Base-by-base conservation (phyloP, 2,329 filamentous ascomycete genomes). In the Fusarium ramigenum region DNA sequence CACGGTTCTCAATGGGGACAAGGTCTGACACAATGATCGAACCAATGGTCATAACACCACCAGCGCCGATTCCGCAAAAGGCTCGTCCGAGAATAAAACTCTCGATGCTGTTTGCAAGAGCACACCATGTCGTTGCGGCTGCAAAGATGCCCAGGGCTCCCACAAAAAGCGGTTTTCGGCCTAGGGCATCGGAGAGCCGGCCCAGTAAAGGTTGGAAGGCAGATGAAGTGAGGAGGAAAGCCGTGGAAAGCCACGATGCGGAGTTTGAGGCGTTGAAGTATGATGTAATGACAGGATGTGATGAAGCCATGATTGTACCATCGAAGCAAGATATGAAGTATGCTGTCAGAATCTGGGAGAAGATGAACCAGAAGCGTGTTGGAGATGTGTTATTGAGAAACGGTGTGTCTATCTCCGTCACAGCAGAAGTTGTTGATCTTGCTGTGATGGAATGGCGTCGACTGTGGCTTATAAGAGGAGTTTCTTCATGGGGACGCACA, bases 211-310 rank as follows among this genome's bases (percentile, higher is more conserved):
- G 93, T 81, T 95, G 92, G 64, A 94, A 92, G 30, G 91, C 90
- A 3, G 93, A 95, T 8, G 90, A 93, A 0, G 93, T 94, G 42
- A 96, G 85, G 40, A 96, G 82, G 73, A 95, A 96, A 0, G 92
- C 90, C 0, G 93, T 96, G 4, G 93, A 94, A 9, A 96, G 85
- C 93, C 93, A 96, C 4, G 93, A 94, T 7, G 93, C 93, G 52
- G 90, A 90, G 80, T 96, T 94, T 37, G 93, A 93, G 54, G 92
- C 89, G 69, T 91, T 84, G 81, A 96, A 96, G 80, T 95, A 90
- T 2, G 92, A 94, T 1, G 93, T 95, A 69, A 96, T 94, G 64
- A 93, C 92, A 1, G 93, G 93, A 80, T 96, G 93, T 46, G 88
- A 92, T 5, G 92, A 94, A 9, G 93, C 93, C 93, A 96, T 95